Base-by-base conservation (phyloP, 805 yeast species). In the Schizosaccharomyces lindneri region DNA sequence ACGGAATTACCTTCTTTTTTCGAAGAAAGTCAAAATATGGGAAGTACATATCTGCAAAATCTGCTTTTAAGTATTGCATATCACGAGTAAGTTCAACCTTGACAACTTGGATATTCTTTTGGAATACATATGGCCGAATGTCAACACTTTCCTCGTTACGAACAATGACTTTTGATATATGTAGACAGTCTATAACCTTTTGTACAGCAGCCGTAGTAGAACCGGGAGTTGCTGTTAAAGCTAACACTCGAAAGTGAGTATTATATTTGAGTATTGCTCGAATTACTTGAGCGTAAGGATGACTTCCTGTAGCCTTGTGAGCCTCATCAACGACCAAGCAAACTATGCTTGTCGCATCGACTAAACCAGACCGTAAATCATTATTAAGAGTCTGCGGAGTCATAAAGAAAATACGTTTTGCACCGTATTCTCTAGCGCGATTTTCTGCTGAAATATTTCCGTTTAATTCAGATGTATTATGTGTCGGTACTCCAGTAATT, bases 321-420 rank as follows among this genome's bases (percentile, higher is more conserved):
- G 98, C 97, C 73, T 93, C 99, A 72, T 93, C 99, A 27, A 93
- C 77, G 2, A 93, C 90, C 55, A 94, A 67, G 61, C 93, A 79
- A 0, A 81, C 84, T 13, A 93, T 75, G 31, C 78, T 77, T 65
- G 80, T 83, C 0, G 97, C 95, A 67, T 87, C 81, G 31, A 90
- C 72, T 1, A 79, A 73, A 0, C 95, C 96, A 46, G 80, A 73
- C 51, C 79, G 75, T 64, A 93, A 74, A 71, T 93, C 99, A 71
- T 88, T 88, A 64, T 87, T 95, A 3, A 93, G 89, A 4, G 89
- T 94, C 67, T 93, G 98, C 0, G 99, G 98, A 0, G 99, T 93
- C 0, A 96, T 81, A 68, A 93, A 93, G 67, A 93, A 86, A 0
- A 94, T 87, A 43, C 88, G 74, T 66, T 83, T 85, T 2, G 76